Conservation (phyloP, 306 rosid species). For the Citrullus amarus region DNA sequence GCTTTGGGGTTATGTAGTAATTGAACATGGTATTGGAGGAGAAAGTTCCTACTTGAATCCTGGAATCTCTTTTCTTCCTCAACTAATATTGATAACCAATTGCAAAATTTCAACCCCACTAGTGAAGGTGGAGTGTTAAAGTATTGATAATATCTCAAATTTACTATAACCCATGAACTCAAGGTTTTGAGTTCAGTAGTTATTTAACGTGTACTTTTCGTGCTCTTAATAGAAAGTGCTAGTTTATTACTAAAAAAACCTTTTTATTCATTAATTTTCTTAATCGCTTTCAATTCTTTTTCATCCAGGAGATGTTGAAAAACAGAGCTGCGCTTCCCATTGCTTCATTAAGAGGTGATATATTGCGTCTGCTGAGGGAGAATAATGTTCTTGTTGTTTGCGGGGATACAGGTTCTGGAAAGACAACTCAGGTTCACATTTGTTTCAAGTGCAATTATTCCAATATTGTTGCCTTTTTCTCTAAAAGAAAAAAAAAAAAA, state of each 20-base stretch:
- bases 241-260: neutral
- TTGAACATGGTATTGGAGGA: no score
- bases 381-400: slow-evolving; percentile 76
- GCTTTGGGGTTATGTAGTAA: no score
- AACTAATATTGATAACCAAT: neutral
- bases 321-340: slow-evolving; percentile 75
- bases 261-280: neutral
- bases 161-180: neutral
- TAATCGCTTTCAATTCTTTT: neutral
- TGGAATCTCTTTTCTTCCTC: neutral
- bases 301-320: slow-evolving; percentile 62
- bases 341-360: slow-evolving; percentile 53
- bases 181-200: neutral
- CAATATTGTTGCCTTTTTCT: neutral
- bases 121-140: neutral
- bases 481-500: neutral
- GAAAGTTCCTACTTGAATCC: neutral
- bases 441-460: neutral
- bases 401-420: slow-evolving; percentile 99
- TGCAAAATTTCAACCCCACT: neutral
- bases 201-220: neutral
- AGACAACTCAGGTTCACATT: slow-evolving; percentile 82
- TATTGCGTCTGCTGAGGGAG: slow-evolving; percentile 58
- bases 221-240: neutral
- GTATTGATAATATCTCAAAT: neutral